These are phyloP conservation scores for Musa itinerans DNA, from an alignment of 176 grass and related monocot genomes.

Conservation along the genomic window DNA sequence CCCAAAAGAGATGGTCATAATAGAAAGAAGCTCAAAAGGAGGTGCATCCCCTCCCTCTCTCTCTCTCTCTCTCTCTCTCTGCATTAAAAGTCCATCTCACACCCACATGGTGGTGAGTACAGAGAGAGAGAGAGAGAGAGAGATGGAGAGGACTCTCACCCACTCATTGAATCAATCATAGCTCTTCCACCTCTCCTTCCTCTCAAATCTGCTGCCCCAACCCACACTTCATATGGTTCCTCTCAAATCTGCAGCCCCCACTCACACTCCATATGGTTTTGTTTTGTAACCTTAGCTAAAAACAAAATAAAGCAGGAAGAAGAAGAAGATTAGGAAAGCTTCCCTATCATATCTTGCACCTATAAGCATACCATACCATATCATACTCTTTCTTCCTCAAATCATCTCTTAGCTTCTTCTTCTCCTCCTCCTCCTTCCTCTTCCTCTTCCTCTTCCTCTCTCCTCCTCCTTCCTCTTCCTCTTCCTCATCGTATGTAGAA, in stretches of 20 bases:
- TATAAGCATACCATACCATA: background rate
- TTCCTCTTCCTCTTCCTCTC: background rate
- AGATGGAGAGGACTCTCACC: constrained; percentile 47
- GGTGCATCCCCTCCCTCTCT: background rate
- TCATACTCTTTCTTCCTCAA: background rate
- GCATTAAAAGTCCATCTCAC: constrained; percentile 21
- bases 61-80: no score
- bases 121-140: background rate
- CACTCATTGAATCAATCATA: constrained; percentile 89
- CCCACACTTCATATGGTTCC: background rate
- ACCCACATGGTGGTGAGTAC: constrained; percentile 20
- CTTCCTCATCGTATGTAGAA: background rate
- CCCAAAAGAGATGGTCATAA: no score
- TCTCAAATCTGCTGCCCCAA: background rate
- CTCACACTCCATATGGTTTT: background rate
- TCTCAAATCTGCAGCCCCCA: background rate
- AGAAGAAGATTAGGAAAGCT: background rate
- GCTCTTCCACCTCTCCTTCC: constrained; percentile 32
- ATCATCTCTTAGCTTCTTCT: background rate
- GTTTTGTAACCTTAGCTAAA: background rate
- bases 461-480: background rate
- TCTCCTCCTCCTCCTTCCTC: background rate
- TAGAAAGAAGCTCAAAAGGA: background rate
- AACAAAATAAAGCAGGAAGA: background rate
- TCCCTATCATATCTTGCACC: background rate